A percentile compares a stretch with the other conserved stretches of the same genome.
Conservation (phyloP, 768 basidiomycete species). For the Agrocybe pediades region DNA sequence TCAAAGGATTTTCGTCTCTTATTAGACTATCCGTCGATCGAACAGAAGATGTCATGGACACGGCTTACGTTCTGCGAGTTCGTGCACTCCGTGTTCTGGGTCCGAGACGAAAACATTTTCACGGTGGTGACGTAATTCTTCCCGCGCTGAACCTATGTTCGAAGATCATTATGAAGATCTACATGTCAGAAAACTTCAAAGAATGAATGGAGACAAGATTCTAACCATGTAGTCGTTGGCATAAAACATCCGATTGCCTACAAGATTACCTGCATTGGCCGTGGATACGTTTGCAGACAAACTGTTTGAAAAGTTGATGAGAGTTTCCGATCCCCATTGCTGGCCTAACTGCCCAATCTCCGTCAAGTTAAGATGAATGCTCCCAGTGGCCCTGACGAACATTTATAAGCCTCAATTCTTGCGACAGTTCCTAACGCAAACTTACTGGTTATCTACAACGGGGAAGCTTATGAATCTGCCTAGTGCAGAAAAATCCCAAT, state of each 20-base stretch:
- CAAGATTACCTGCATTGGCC: slow-evolving; percentile 56
- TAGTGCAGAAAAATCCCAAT: slow-evolving; percentile 72
- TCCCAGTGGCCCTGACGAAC: slow-evolving; percentile 50
- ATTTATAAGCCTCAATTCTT: not conserved
- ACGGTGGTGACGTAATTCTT: slow-evolving; percentile 58
- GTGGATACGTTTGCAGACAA: slow-evolving; percentile 36
- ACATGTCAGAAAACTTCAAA: not conserved
- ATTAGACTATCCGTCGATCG: not conserved
- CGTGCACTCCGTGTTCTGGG: slow-evolving; percentile 64
- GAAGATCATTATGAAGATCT: not conserved
- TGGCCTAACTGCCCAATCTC: slow-evolving; percentile 50
- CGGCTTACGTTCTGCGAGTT: slow-evolving; percentile 60
- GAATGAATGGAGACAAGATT: not conserved
- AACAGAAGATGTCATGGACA: not conserved
- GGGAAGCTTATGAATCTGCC: slow-evolving; percentile 73
- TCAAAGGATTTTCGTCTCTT: too few species aligned
- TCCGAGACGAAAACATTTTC: slow-evolving; percentile 64
- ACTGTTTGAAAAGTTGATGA: slow-evolving; percentile 39
- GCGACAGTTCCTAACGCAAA: not conserved
- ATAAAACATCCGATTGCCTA: slow-evolving; percentile 67
- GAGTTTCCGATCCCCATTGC: slow-evolving; percentile 47
- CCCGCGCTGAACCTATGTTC: slow-evolving; percentile 66
- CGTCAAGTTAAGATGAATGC: slow-evolving; percentile 59
- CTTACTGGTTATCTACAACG: slow-evolving; percentile 46
- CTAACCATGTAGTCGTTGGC: slow-evolving; percentile 70